phyloP scores from a whole-genome alignment of 2,329 filamentous ascomycete species.

The Eutypa lata region DNA sequence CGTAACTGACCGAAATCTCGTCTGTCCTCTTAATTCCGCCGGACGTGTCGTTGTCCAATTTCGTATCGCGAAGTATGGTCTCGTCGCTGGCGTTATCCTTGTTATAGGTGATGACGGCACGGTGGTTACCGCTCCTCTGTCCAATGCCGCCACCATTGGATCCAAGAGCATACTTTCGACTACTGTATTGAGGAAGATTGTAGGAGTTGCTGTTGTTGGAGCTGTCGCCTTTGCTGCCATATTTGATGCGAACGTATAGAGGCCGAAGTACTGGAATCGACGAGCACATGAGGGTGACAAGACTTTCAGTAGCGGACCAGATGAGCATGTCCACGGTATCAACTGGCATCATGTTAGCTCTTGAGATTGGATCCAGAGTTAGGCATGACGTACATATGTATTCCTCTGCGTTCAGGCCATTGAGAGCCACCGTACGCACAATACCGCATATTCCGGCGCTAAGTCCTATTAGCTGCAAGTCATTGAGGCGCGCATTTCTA shows the following conservation, averaged over 20 bases:
- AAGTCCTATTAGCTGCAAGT: constrained; percentile 9
- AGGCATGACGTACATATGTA: constrained; percentile 25
- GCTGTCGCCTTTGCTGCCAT: constrained; percentile 1
- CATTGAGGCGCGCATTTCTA: no score
- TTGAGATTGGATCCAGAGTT: constrained; percentile 10
- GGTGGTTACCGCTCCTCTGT: not conserved
- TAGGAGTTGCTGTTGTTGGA: not conserved
- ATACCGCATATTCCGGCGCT: constrained; percentile 27
- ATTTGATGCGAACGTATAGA: constrained; percentile 25
- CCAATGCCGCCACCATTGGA: not conserved
- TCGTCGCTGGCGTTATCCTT: constrained; percentile 1
- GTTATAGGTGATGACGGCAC: not conserved
- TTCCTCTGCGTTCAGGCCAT: constrained; percentile 19
- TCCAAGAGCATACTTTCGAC: not conserved
- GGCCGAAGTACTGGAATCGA: constrained; percentile 37
- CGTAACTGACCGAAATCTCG: constrained; percentile 3
- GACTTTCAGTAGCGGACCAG: constrained; percentile 37
- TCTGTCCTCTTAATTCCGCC: constrained; percentile 3
- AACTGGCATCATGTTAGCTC: constrained; percentile 15
- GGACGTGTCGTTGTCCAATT: no score
- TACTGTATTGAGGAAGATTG: not conserved
- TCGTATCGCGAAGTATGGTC: constrained; percentile 1
- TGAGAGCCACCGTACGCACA: constrained; percentile 25
- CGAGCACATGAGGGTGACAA: constrained; percentile 37
- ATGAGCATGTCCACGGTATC: constrained; percentile 33